Percentiles rank a stretch among this genome's conserved stretches.
These are phyloP conservation scores for Trametes cubensis DNA, from an alignment of 768 basidiomycete species.

Conservation along the genomic window DNA sequence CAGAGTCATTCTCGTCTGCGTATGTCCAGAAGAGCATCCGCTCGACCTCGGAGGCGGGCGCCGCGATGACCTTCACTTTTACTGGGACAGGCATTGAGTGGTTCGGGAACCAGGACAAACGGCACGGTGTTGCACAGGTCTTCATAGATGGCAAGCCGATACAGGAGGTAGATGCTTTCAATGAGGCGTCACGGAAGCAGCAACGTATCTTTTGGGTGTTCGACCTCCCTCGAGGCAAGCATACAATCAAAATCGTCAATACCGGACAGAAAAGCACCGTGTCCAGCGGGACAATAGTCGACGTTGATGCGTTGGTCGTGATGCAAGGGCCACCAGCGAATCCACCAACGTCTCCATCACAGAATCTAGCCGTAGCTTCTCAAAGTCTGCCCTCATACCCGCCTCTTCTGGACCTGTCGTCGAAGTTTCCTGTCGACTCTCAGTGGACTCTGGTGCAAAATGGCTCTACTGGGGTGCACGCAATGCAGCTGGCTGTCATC, in stretches of 20 bases:
- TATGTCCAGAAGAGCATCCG: slow-evolving; percentile 55
- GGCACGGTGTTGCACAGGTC: slow-evolving; percentile 58
- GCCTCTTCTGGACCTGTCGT: slow-evolving; percentile 24
- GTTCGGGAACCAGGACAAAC: slow-evolving; percentile 63
- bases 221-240: slow-evolving; percentile 51
- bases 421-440: slow-evolving; percentile 10
- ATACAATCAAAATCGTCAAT: slow-evolving; percentile 67
- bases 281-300: slow-evolving; percentile 41
- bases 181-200: slow-evolving; percentile 42
- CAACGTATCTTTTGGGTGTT: slow-evolving; percentile 70
- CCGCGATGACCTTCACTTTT: slow-evolving; percentile 61
- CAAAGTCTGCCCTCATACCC: slow-evolving; percentile 17
- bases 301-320: slow-evolving; percentile 71
- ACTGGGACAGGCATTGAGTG: slow-evolving; percentile 77
- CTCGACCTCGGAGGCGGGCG: slow-evolving; percentile 50
- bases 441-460: slow-evolving; percentile 64
- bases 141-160: slow-evolving; percentile 57
- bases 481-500: slow-evolving; percentile 75
- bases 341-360: not conserved
- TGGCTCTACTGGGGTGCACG: slow-evolving; percentile 74
- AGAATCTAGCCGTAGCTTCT: slow-evolving; percentile 6
- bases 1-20: slow-evolving; percentile 50
- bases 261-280: slow-evolving; percentile 45
- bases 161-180: slow-evolving; percentile 50
- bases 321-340: slow-evolving; percentile 42